phyloP scores from a whole-genome alignment of 1,284 basidiomycete species.

The Athelia psychrophila region DNA sequence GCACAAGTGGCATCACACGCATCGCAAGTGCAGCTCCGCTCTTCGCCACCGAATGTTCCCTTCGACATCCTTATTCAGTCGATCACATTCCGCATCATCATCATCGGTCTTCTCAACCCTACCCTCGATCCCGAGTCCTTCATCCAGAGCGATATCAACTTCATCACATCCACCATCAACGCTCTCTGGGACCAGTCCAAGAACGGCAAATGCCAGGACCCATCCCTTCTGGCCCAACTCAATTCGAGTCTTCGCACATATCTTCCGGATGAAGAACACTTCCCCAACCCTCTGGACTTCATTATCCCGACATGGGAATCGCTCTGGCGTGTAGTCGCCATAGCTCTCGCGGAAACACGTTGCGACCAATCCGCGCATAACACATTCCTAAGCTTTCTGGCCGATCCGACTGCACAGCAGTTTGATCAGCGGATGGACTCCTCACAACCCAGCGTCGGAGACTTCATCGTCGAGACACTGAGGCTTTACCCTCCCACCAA shows the following conservation, averaged over 20 bases:
- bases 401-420: constrained; percentile 29
- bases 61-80: constrained; percentile 40
- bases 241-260: constrained; percentile 31
- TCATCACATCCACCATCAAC: constrained; percentile 36
- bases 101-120: constrained; percentile 36
- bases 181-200: constrained; percentile 41
- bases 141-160: constrained; percentile 26
- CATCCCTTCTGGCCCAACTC: constrained; percentile 17
- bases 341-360: constrained; percentile 35
- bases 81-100: constrained; percentile 39
- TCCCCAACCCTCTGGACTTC: constrained; percentile 42
- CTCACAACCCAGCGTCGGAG: constrained; percentile 30
- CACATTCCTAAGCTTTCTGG: constrained; percentile 36
- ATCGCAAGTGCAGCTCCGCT: constrained; percentile 24
- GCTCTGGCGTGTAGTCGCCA: constrained; percentile 58
- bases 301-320: constrained; percentile 60
- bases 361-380: constrained; percentile 19
- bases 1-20: constrained; percentile 25
- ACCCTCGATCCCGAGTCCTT: constrained; percentile 17
- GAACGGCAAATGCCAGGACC: constrained; percentile 9
- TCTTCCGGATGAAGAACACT: constrained; percentile 29
- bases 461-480: constrained; percentile 41
- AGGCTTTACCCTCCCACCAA: constrained; percentile 45
- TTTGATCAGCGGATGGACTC: constrained; percentile 24
- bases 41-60: constrained; percentile 9